A percentile compares a stretch with the other conserved stretches of the same genome.
Conservation (phyloP, 371 early-diverging fungal genomes). For the Capillidium heterosporum region DNA sequence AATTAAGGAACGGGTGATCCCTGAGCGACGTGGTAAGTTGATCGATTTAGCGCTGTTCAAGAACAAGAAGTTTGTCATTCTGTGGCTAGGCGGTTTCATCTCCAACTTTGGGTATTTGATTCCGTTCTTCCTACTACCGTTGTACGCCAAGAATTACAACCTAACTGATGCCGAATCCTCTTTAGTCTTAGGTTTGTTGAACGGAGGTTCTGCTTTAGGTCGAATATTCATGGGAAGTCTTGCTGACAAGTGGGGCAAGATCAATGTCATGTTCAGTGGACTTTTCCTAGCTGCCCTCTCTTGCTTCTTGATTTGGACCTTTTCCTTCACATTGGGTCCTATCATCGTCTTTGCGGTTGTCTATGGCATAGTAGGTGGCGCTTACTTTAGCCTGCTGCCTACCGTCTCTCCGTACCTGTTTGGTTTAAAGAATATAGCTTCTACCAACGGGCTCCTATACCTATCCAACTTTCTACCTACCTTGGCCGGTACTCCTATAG, state of each 20-base stretch:
- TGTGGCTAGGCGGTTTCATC: slow-evolving; percentile 12
- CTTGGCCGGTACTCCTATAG: neutral
- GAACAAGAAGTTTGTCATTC: slow-evolving; percentile 11
- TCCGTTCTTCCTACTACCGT: slow-evolving; percentile 14
- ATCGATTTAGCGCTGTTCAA: slow-evolving; percentile 14
- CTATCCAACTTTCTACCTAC: neutral
- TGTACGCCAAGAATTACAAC: slow-evolving; percentile 17
- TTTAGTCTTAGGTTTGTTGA: slow-evolving; percentile 26
- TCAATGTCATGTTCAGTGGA: slow-evolving; percentile 25
- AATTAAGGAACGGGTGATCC: neutral
- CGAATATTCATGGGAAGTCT: slow-evolving; percentile 25
- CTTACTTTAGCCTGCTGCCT: neutral
- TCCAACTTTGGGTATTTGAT: slow-evolving; percentile 15
- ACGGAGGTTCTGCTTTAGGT: slow-evolving; percentile 30
- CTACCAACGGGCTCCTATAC: neutral
- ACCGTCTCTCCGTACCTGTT: neutral
- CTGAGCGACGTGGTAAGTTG: neutral
- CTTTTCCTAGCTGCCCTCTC: slow-evolving; percentile 21
- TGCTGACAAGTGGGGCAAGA: slow-evolving; percentile 31
- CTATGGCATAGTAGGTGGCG: slow-evolving; percentile 17
- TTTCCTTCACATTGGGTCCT: slow-evolving; percentile 21
- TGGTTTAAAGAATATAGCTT: neutral
- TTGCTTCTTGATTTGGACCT: slow-evolving; percentile 36
- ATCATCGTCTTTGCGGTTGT: slow-evolving; percentile 26
- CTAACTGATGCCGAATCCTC: slow-evolving; percentile 18